Evolutionary conservation across 2,329 filamentous ascomycete genomes (phyloP), one percentile per base, ranked within the genome.

Genomic region (Fusarium sororula): DNA sequence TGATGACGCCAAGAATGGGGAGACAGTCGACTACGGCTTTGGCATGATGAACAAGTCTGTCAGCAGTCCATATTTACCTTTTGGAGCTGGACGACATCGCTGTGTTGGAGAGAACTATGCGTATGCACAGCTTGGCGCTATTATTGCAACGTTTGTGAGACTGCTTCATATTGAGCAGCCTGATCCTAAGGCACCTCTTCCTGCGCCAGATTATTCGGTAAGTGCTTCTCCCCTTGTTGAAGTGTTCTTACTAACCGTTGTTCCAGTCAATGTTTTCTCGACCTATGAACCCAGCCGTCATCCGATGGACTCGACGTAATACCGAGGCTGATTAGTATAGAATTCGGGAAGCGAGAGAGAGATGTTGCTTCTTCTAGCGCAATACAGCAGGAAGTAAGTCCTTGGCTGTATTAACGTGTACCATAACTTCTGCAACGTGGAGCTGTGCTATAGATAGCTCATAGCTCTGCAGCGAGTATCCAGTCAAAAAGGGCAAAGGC

Each of bases 31-130:
- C 80, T 98, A 98, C 80, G 95, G 96, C n/a, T 98, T 97, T 82
- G 95, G 96, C 64, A 85, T 97, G 62, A 93, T 98, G 76, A 95
- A 90, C 85, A 98, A 98, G 87, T 96, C 95, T 63, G 92, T 94
- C 13, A 90, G 90, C 64, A 96, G 93, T 37, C 95, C 96, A 0
- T 98, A 98, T 81, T 88, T 98, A 39, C 96, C 96, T 1, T 98
- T 98, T 80, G 96, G 96, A 54, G 96, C 95, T n/a, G 96, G 96
- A 42, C 88, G 96, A 72, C 96, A 98, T 84, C 89, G 96, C 68
- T 98, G 96, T 84, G 98, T 98, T 79, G 96, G 96, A 70, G 96
- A 98, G 86, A 94, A 98, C 79, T 98, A 98, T 81, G 96, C 96
- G 68, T 97, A 96, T 81, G 89, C 97, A 63, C 95, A 98, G 84